Percentiles rank a stretch among this genome's conserved stretches.
These are phyloP conservation scores for Sedum album DNA, from an alignment of 164 flowering plant genomes.

Conservation along the genomic window DNA sequence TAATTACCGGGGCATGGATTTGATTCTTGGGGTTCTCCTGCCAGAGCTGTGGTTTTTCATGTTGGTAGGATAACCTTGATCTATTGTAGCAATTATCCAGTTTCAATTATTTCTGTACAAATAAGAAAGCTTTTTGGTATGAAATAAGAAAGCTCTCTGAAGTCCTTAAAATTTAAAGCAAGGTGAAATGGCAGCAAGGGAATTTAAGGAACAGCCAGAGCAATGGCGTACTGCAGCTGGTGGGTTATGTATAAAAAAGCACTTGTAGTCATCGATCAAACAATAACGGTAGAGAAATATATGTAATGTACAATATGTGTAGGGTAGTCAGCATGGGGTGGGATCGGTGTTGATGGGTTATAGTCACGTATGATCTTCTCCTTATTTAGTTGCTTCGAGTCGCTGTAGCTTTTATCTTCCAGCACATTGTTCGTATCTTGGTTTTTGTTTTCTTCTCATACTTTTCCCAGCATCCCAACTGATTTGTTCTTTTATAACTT, in stretches of 20 bases:
- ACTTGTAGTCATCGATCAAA: no score
- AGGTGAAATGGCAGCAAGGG: no score
- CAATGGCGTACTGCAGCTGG: no score
- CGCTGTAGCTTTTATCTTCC: conserved; percentile 2
- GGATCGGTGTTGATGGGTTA: not conserved
- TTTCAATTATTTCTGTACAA: not conserved
- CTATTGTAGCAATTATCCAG: not conserved
- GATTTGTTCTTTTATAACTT: not conserved
- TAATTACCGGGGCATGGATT: conserved; percentile 31
- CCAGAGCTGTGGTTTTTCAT: conserved; percentile 28
- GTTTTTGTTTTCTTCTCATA: not conserved
- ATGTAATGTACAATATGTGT: no score
- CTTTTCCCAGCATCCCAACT: not conserved
- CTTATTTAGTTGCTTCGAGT: not conserved
- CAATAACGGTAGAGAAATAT: no score
- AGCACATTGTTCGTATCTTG: not conserved
- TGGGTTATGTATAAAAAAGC: no score
- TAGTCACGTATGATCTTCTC: not conserved
- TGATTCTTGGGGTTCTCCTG: conserved; percentile 41
- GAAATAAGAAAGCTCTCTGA: no score
- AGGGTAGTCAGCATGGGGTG: not conserved
- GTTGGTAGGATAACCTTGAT: conserved; percentile 41
- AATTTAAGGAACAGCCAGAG: no score
- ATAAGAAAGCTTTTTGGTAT: no score
- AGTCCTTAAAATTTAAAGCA: no score